These are phyloP conservation scores for Dendrobium catenatum DNA, from an alignment of 106 monocot genomes.

Conservation along the genomic window DNA sequence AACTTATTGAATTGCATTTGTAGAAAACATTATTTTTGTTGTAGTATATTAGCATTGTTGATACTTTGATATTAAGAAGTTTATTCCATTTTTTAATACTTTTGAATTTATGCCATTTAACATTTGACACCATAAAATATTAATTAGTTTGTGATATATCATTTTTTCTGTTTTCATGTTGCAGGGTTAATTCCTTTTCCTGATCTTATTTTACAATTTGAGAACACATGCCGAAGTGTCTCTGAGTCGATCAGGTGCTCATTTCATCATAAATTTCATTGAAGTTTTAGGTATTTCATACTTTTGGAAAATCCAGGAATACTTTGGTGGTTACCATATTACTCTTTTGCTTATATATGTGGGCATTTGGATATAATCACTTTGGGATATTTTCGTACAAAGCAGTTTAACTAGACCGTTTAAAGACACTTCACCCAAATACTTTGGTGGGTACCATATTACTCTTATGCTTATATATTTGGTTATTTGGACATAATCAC, in stretches of 20 bases:
- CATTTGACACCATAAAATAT: too few relatives aligned
- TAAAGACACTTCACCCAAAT: background rate
- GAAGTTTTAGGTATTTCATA: background rate
- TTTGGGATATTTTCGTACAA: background rate
- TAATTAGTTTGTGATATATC: background rate
- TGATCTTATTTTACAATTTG: constrained; percentile 62
- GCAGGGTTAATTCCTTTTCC: constrained; percentile 62
- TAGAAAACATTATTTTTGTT: background rate
- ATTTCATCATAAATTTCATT: background rate
- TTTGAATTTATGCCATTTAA: background rate
- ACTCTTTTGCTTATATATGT: background rate
- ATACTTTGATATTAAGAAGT: background rate
- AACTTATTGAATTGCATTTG: background rate
- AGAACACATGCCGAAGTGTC: constrained; percentile 53
- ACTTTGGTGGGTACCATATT: too few relatives aligned
- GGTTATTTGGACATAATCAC: background rate
- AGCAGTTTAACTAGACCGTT: background rate
- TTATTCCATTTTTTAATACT: background rate
- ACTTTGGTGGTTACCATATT: background rate
- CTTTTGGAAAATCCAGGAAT: background rate
- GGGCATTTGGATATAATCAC: background rate
- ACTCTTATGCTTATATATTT: too few relatives aligned
- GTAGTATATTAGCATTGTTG: background rate
- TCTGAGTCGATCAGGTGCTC: constrained; percentile 59
- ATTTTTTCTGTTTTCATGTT: background rate